Percentiles rank a stretch among this genome's conserved stretches.
phyloP scores from a whole-genome alignment of 371 early-diverging fungal species.

The Mucor plumbeus region DNA sequence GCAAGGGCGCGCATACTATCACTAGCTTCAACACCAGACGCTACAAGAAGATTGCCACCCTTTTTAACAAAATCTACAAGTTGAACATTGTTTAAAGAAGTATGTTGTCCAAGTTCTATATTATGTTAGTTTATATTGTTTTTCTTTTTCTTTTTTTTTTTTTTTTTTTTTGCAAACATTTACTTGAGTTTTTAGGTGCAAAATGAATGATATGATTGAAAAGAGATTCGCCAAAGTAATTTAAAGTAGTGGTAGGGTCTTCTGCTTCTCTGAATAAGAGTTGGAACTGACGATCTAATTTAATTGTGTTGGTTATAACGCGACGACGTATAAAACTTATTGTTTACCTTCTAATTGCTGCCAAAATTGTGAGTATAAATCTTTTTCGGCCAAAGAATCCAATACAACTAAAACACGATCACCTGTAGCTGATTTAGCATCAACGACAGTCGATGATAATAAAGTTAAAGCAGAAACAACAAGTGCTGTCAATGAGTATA shows the following conservation, averaged over 20 bases:
- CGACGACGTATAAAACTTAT: not conserved
- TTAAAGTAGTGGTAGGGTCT: slow-evolving; percentile 28
- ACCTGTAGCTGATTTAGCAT: slow-evolving; percentile 69
- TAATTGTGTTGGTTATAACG: not conserved
- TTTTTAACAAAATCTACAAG: slow-evolving; percentile 85
- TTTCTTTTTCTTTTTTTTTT: too few species aligned
- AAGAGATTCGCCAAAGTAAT: slow-evolving; percentile 55
- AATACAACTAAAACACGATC: slow-evolving; percentile 76
- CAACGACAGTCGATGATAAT: slow-evolving; percentile 12
- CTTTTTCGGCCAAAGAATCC: slow-evolving; percentile 61
- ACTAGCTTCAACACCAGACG: slow-evolving; percentile 66
- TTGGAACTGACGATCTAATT: slow-evolving; percentile 68
- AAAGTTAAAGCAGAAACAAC: slow-evolving; percentile 17
- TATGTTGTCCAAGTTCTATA: slow-evolving; percentile 48
- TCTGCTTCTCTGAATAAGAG: slow-evolving; percentile 58
- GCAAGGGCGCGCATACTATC: slow-evolving; percentile 79
- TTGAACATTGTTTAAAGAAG: slow-evolving; percentile 51
- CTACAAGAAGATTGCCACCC: slow-evolving; percentile 92
- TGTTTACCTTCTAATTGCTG: slow-evolving; percentile 64
- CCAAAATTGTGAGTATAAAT: slow-evolving; percentile 65
- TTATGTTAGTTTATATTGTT: too few species aligned
- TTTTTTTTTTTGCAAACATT: not conserved
- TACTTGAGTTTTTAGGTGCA: slow-evolving; percentile 69
- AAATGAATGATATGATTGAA: slow-evolving; percentile 79
- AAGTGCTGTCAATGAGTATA: slow-evolving; percentile 23